phyloP scores from a whole-genome alignment of 2,329 filamentous ascomycete genomes.

The Bipolaris bicolor region DNA sequence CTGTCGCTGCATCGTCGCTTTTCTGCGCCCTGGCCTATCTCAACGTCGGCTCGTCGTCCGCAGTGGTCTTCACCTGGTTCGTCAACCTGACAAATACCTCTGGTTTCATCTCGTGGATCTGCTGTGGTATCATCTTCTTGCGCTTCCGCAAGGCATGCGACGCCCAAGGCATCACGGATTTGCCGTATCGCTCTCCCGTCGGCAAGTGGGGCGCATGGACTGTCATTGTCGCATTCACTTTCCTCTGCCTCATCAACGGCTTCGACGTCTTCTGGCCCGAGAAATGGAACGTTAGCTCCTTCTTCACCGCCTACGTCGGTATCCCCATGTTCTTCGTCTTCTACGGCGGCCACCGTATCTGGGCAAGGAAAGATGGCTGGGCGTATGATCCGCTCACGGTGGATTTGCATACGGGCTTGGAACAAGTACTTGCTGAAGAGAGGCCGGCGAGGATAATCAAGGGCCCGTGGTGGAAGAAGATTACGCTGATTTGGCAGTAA shows the following conservation, averaged over 20 bases:
- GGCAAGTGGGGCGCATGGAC: conserved; percentile 71
- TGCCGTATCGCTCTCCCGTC: conserved; percentile 61
- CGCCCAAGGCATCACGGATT: conserved; percentile 58
- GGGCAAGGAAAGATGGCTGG: conserved; percentile 59
- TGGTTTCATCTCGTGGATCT: conserved; percentile 61
- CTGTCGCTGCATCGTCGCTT: conserved; percentile 52
- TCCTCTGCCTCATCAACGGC: conserved; percentile 75
- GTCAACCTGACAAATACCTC: conserved; percentile 69
- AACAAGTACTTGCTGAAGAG: conserved; percentile 42
- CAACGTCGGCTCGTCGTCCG: conserved; percentile 51
- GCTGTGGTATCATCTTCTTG: conserved; percentile 63
- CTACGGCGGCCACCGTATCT: conserved; percentile 60
- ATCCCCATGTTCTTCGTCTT: conserved; percentile 66
- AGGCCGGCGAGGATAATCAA: conserved; percentile 30
- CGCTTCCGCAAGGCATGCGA: conserved; percentile 66
- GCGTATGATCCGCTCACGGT: conserved; percentile 56
- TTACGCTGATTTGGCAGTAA: conserved; percentile 15
- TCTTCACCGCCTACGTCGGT: conserved; percentile 71
- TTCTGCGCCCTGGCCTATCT: conserved; percentile 58
- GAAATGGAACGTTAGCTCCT: conserved; percentile 67
- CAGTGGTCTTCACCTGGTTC: conserved; percentile 69
- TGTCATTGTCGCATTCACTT: conserved; percentile 62
- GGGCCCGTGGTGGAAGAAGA: conserved; percentile 35
- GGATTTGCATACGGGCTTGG: conserved; percentile 57
- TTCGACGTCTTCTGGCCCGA: conserved; percentile 75